A percentile compares a stretch with the other conserved stretches of the same genome.
Conservation (phyloP, 2,329 filamentous ascomycete species). For the Scedosporium boydii region DNA sequence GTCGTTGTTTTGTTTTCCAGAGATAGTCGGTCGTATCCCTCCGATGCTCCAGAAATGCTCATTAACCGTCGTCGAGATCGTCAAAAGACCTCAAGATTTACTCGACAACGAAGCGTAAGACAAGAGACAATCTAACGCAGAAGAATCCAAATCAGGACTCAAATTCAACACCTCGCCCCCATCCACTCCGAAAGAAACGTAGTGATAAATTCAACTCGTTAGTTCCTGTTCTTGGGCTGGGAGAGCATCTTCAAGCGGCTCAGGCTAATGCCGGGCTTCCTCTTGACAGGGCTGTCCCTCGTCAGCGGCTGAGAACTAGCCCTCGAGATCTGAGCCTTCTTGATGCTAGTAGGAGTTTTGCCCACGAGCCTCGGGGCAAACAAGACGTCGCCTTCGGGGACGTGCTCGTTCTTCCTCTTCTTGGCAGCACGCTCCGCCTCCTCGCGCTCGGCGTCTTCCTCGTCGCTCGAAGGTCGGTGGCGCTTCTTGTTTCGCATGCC, state of each 20-base stretch:
- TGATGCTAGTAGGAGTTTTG: constrained; percentile 15
- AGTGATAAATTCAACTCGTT: constrained; percentile 7
- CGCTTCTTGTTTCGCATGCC: constrained; percentile 60
- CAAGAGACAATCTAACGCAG: background rate
- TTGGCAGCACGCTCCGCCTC: constrained; percentile 42
- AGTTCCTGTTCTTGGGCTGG: constrained; percentile 47
- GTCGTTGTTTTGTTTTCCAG: background rate
- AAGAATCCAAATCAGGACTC: too few species aligned
- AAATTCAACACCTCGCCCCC: too few species aligned
- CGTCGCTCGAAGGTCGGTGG: constrained; percentile 45
- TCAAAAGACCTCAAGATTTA: too few species aligned
- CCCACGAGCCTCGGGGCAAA: constrained; percentile 37
- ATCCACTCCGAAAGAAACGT: too few species aligned
- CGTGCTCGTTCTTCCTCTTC: constrained; percentile 44
- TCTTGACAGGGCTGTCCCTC: background rate
- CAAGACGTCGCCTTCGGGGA: constrained; percentile 41
- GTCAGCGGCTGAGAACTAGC: constrained; percentile 16
- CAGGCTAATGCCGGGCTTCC: constrained; percentile 35
- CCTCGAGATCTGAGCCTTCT: constrained; percentile 15
- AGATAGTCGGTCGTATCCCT: background rate
- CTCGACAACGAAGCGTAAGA: background rate
- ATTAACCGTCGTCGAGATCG: background rate
- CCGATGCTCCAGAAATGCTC: background rate
- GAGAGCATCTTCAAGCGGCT: constrained; percentile 54
- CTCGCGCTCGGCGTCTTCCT: constrained; percentile 42